Percentiles rank a stretch among this genome's conserved stretches.
phyloP scores from a whole-genome alignment of 129 eudicot genomes.

The Ambrosia artemisiifolia region DNA sequence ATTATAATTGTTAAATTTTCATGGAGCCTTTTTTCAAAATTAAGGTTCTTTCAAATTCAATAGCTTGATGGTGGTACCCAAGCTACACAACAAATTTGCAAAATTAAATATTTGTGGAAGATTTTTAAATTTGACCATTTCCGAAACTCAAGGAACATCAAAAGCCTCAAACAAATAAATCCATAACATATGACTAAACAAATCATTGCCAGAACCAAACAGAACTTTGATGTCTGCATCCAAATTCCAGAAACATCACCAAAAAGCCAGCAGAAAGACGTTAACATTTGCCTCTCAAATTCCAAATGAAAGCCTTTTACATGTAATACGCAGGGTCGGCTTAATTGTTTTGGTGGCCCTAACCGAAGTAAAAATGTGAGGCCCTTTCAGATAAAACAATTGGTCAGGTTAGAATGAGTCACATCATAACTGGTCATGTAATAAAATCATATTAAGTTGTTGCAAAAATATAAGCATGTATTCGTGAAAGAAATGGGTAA shows the following conservation, averaged over 20 bases:
- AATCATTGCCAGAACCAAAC: slow-evolving; percentile 5
- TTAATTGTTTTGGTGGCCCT: no score
- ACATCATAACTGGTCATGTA: no score
- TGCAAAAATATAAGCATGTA: no score
- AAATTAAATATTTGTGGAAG: not conserved
- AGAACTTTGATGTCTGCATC: not conserved
- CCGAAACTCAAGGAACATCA: not conserved
- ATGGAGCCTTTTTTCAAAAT: no score
- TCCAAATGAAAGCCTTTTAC: slow-evolving; percentile 3
- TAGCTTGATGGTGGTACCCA: not conserved
- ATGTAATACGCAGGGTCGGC: not conserved
- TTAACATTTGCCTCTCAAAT: not conserved
- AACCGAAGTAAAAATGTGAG: no score
- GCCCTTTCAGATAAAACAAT: no score
- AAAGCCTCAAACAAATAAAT: not conserved
- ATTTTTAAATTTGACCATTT: not conserved
- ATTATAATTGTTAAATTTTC: no score
- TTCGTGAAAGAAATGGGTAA: no score
- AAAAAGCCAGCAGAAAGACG: not conserved
- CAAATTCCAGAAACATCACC: not conserved
- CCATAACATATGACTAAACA: not conserved
- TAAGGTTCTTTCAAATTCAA: no score
- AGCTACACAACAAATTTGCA: not conserved
- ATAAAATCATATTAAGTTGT: no score
- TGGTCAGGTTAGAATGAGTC: no score